Evolutionary conservation across 208 protist species (phyloP).

Genomic region (Angomonas ambiguus): DNA sequence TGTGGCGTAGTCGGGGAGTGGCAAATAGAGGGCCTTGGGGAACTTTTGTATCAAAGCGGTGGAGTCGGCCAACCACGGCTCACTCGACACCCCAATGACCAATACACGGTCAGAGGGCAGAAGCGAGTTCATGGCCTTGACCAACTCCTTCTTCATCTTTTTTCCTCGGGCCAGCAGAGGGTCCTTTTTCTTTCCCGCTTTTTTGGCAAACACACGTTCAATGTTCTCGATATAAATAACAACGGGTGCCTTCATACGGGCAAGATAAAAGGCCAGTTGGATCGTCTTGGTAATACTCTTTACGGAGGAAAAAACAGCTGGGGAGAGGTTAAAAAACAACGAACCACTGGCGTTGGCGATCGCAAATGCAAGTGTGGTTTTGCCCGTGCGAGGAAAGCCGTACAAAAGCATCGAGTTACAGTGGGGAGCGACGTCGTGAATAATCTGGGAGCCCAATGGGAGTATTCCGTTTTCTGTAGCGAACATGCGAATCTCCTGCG

Average conservation of each 20-base stretch:
- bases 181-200: conserved; percentile 58
- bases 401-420: conserved; percentile 76
- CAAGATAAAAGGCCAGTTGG: conserved; percentile 88
- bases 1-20: conserved; percentile 84
- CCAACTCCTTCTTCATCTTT: conserved; percentile 90
- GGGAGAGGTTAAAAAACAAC: conserved; percentile 92
- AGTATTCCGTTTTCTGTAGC: conserved; percentile 82
- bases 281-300: conserved; percentile 78
- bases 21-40: conserved; percentile 69
- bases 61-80: conserved; percentile 74
- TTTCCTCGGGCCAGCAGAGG: conserved; percentile 58
- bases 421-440: conserved; percentile 83
- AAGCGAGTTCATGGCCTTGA: conserved; percentile 72
- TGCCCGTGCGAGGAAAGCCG: conserved; percentile 83
- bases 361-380: conserved; percentile 85
- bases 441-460: conserved; percentile 85
- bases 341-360: conserved; percentile 84
- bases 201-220: conserved; percentile 83
- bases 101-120: conserved; percentile 87
- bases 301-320: conserved; percentile 64
- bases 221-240: conserved; percentile 93
- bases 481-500: conserved; percentile 70
- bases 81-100: conserved; percentile 66
- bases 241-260: conserved; percentile 81
- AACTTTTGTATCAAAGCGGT: conserved; percentile 60